phyloP scores from a whole-genome alignment of 345 rosid species.

The Lepidium aucheri region DNA sequence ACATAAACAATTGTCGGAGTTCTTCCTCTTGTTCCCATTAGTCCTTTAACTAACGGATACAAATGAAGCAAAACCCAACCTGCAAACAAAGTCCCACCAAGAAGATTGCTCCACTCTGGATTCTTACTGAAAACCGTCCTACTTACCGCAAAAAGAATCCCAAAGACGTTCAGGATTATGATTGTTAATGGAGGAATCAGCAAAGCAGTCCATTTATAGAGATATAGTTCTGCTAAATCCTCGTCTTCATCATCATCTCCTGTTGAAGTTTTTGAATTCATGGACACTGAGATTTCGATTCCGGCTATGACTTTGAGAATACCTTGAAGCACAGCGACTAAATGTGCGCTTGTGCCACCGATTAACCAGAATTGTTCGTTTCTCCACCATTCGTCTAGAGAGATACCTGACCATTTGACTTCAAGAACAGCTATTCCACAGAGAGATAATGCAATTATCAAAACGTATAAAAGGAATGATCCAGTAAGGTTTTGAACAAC shows the following conservation, averaged over 20 bases:
- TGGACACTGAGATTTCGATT: constrained; percentile 66
- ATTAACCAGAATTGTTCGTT: constrained; percentile 91
- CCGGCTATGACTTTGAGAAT: constrained; percentile 74
- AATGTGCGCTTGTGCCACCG: constrained; percentile 84
- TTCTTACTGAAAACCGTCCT: constrained; percentile 41
- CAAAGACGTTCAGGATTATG: constrained; percentile 69
- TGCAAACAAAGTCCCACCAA: constrained; percentile 79
- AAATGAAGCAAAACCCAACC: constrained; percentile 78
- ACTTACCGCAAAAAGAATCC: constrained; percentile 47
- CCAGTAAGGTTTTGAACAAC: constrained; percentile 45
- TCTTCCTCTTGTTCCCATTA: constrained; percentile 69
- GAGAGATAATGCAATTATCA: constrained; percentile 49
- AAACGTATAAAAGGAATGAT: constrained; percentile 54
- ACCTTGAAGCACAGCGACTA: constrained; percentile 78
- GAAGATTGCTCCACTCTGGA: constrained; percentile 55
- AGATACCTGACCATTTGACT: constrained; percentile 72
- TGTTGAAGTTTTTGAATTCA: constrained; percentile 52
- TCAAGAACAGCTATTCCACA: constrained; percentile 64
- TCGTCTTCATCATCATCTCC: constrained; percentile 52
- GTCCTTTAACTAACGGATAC: constrained; percentile 77
- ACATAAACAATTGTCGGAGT: constrained; percentile 63
- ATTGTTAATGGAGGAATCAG: constrained; percentile 75
- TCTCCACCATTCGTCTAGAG: constrained; percentile 87
- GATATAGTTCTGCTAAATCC: constrained; percentile 60
- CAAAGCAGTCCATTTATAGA: constrained; percentile 68